Evolutionary conservation across 768 basidiomycete species (phyloP).

Genomic region (Flagelloscypha sp.): DNA sequence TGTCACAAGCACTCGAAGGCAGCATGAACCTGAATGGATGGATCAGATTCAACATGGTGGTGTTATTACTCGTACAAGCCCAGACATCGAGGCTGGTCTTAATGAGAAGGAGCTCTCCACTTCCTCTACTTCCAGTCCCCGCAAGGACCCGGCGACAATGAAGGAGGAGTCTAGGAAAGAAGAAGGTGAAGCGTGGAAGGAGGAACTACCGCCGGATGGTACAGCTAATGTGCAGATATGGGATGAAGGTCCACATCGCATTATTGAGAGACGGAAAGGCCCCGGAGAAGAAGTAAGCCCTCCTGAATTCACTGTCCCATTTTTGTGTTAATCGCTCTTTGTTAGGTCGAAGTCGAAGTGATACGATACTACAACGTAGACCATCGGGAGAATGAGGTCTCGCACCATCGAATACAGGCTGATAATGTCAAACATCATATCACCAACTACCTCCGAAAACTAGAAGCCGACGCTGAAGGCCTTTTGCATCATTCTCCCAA

Average conservation of each 20-base stretch:
- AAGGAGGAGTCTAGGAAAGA: constrained; percentile 8
- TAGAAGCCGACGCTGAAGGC: not conserved
- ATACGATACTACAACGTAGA: constrained; percentile 32
- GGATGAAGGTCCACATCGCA: constrained; percentile 59
- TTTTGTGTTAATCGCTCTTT: not conserved
- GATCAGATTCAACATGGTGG: no score
- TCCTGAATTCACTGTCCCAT: not conserved
- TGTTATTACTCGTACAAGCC: not conserved
- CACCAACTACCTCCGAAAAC: constrained; percentile 2
- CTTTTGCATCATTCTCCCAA: not conserved
- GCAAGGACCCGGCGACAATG: constrained; percentile 58
- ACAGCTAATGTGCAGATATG: constrained; percentile 40
- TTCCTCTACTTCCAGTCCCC: constrained; percentile 4
- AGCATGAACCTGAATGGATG: no score
- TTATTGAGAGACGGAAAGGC: constrained; percentile 53
- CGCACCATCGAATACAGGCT: no score
- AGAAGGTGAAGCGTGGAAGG: constrained; percentile 17
- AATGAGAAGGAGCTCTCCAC: constrained; percentile 17
- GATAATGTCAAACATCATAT: no score
- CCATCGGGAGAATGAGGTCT: constrained; percentile 5
- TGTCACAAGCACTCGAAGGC: constrained; percentile 3
- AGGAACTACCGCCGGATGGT: constrained; percentile 34
- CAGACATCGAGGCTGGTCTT: constrained; percentile 18
- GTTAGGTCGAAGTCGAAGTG: constrained; percentile 58
- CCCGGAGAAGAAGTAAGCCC: constrained; percentile 60